phyloP scores from a whole-genome alignment of 306 rosid species.

The Cyclanthera cordifolia region DNA sequence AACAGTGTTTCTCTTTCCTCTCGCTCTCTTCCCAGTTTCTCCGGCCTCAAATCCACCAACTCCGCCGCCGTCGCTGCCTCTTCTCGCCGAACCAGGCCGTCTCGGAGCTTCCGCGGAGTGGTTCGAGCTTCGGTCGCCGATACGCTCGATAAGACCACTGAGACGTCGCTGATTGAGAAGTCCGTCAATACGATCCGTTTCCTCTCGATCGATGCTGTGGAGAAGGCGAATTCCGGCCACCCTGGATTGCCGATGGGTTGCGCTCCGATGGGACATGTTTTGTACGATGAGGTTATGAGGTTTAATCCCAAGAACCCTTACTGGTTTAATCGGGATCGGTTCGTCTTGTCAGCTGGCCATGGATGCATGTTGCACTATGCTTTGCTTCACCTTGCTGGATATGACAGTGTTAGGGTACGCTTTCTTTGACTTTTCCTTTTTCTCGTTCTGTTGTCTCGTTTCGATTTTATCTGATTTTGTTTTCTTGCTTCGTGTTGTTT shows the following conservation, averaged over 20 bases:
- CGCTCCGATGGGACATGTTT: conserved; percentile 58
- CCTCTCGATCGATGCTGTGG: conserved; percentile 44
- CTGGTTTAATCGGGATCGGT: conserved; percentile 59
- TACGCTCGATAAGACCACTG: conserved; percentile 33
- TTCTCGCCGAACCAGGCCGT: conserved; percentile 11
- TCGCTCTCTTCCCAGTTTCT: conserved; percentile 33
- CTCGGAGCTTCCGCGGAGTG: not conserved
- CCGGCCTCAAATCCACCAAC: conserved; percentile 47
- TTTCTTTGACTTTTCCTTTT: not conserved
- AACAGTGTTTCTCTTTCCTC: conserved; percentile 46
- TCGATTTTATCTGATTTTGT: not conserved
- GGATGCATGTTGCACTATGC: conserved; percentile 97
- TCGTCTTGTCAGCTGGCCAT: conserved; percentile 86
- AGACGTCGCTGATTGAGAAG: conserved; percentile 32
- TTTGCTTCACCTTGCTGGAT: conserved; percentile 85
- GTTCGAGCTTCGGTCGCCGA: conserved; percentile 39
- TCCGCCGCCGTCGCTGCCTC: conserved; percentile 14
- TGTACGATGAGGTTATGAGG: conserved; percentile 51
- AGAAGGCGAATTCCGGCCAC: conserved; percentile 61
- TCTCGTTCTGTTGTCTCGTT: not conserved
- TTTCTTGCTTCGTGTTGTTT: not conserved
- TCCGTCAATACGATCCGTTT: conserved; percentile 60
- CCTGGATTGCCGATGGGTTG: conserved; percentile 69
- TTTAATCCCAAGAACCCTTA: conserved; percentile 51
- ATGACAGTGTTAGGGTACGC: conserved; percentile 57